Evolutionary conservation across 257 asterid species (phyloP).

Genomic region (Solanum medicagineum): DNA sequence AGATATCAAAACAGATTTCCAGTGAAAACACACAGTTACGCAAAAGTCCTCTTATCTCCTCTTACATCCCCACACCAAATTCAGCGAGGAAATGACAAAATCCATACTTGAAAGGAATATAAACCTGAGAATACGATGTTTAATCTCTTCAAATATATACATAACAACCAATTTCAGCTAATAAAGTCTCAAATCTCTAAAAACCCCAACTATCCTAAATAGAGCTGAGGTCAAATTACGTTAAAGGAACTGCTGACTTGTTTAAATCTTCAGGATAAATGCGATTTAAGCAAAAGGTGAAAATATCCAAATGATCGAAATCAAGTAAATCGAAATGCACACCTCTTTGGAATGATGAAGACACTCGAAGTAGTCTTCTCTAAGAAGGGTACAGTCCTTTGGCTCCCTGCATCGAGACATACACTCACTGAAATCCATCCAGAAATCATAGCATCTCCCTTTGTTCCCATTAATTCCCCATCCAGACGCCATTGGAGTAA

Average conservation of each 20-base stretch:
- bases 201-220: background rate
- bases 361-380: constrained; percentile 96
- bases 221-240: background rate
- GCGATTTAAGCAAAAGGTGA: background rate
- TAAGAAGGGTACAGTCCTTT: constrained; percentile 74
- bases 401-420: constrained; percentile 93
- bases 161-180: background rate
- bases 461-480: constrained; percentile 98
- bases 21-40: background rate
- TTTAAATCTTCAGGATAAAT: background rate
- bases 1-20: background rate
- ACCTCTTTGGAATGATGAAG: constrained; percentile 98
- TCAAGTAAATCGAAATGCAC: background rate
- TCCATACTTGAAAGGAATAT: background rate
- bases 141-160: background rate
- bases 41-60: background rate
- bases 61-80: background rate
- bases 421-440: constrained; percentile 95
- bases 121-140: background rate
- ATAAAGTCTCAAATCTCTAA: background rate
- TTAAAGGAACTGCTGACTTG: background rate
- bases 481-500: constrained; percentile 65
- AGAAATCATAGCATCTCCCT: constrained; percentile 95
- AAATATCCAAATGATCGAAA: background rate
- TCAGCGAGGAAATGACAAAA: background rate